Evolutionary conservation across 2,329 filamentous ascomycete genomes (phyloP).

Genomic region (Stagonosporopsis chrysanthemi): DNA sequence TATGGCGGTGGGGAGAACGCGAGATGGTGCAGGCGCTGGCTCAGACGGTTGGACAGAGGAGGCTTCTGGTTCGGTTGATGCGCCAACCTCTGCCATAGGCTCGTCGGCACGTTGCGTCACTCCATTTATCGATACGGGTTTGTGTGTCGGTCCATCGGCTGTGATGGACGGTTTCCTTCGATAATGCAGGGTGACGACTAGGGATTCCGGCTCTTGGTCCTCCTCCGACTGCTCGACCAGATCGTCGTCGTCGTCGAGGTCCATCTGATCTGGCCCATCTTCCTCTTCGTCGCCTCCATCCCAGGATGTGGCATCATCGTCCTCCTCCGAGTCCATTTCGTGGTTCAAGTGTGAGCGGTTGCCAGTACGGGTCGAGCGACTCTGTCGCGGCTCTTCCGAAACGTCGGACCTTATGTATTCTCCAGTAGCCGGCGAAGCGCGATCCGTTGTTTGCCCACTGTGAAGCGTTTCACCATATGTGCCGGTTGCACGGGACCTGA

Average conservation of each 20-base stretch:
- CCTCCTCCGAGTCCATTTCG: constrained; percentile 67
- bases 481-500: constrained; percentile 69
- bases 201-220: constrained; percentile 55
- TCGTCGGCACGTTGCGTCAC: background rate
- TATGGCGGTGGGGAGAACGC: background rate
- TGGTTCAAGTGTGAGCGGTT: constrained; percentile 33
- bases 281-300: constrained; percentile 73
- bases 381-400: constrained; percentile 57
- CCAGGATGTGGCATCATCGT: constrained; percentile 69
- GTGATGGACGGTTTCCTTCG: constrained; percentile 24
- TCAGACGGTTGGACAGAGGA: background rate
- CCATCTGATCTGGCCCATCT: constrained; percentile 65
- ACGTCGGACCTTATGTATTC: constrained; percentile 54
- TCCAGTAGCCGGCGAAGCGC: constrained; percentile 53
- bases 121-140: background rate
- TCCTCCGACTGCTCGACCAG: constrained; percentile 50
- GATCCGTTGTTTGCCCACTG: constrained; percentile 58
- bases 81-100: background rate
- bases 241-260: constrained; percentile 63
- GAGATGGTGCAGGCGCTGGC: constrained; percentile 7
- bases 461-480: constrained; percentile 70
- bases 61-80: constrained; percentile 1
- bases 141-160: background rate
- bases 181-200: constrained; percentile 74
- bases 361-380: constrained; percentile 53